Evolutionary conservation across 2,329 filamentous ascomycete genomes (phyloP).

Genomic region (Colletotrichum chlorophyti): DNA sequence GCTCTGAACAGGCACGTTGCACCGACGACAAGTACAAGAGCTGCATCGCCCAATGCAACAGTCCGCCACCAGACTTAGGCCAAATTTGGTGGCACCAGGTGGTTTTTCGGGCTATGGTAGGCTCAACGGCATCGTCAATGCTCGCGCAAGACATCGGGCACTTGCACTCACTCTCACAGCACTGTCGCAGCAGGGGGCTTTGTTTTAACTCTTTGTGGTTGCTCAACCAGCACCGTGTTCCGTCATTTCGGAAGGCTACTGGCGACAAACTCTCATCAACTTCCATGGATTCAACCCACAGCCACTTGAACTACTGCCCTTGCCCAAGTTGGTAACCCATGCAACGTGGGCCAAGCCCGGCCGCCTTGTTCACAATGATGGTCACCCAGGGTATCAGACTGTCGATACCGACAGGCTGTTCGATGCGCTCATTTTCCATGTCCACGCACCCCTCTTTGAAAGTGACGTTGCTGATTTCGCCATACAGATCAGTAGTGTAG

Average conservation of each 20-base stretch:
- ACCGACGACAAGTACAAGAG: neutral
- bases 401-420: neutral
- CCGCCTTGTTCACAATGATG: no score
- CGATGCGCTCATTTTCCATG: neutral
- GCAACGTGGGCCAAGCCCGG: neutral
- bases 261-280: slow-evolving; percentile 13
- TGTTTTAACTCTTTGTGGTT: slow-evolving; percentile 1
- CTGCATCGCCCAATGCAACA: neutral
- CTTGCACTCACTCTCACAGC: neutral
- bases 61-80: neutral
- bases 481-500: slow-evolving; percentile 17
- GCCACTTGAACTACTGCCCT: neutral
- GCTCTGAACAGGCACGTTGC: neutral
- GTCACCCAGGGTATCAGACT: neutral
- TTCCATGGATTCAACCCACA: neutral
- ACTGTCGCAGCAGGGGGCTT: neutral
- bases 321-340: neutral
- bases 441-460: neutral
- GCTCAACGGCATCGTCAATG: neutral
- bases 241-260: slow-evolving; percentile 15
- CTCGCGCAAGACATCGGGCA: neutral
- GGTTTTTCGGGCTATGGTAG: no score
- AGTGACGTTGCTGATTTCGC: slow-evolving; percentile 12
- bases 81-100: neutral
- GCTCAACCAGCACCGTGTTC: slow-evolving; percentile 11